A percentile compares a stretch with the other conserved stretches of the same genome.
Evolutionary conservation across 148 eudicot species (phyloP).

Genomic region (Suaeda aralocaspica): DNA sequence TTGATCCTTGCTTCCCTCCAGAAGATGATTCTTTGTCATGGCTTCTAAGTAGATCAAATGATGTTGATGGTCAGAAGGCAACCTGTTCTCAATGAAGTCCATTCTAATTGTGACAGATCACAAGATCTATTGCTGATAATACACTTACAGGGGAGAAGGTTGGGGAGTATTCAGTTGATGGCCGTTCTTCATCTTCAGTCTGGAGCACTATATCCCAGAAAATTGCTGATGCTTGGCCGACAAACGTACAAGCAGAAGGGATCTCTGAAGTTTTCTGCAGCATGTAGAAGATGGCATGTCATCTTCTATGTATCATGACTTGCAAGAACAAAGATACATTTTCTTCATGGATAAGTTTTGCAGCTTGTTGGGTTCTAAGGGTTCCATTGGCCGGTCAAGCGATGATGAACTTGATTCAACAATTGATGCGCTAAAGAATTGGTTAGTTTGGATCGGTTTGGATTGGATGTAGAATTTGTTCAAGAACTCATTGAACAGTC

Average conservation of each 20-base stretch:
- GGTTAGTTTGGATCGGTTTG: conserved; percentile 67
- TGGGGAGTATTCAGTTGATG: conserved; percentile 59
- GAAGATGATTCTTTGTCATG: conserved; percentile 47
- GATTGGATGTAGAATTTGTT: conserved; percentile 62
- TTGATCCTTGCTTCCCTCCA: conserved; percentile 39
- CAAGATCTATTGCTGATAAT: conserved; percentile 19
- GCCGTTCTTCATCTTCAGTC: conserved; percentile 42
- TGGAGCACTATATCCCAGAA: conserved; percentile 51
- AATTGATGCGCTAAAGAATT: conserved; percentile 34
- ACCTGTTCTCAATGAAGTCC: conserved; percentile 15
- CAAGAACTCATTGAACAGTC: conserved; percentile 56
- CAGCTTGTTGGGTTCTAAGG: conserved; percentile 34
- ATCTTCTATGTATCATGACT: conserved; percentile 24
- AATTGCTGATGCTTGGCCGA: conserved; percentile 43
- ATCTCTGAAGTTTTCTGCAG: conserved; percentile 46
- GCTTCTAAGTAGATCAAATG: conserved; percentile 33
- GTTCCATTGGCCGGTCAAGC: conserved; percentile 35
- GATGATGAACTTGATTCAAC: conserved; percentile 33
- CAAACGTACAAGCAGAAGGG: conserved; percentile 37
- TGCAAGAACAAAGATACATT: conserved; percentile 28
- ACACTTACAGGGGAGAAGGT: conserved; percentile 35
- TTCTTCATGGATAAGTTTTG: conserved; percentile 46
- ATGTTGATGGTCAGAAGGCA: conserved; percentile 25
- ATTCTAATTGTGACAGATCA: conserved; percentile 14
- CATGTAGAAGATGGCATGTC: conserved; percentile 42